phyloP scores from a whole-genome alignment of 257 asterid genomes.

The Leonotis leonurus region DNA sequence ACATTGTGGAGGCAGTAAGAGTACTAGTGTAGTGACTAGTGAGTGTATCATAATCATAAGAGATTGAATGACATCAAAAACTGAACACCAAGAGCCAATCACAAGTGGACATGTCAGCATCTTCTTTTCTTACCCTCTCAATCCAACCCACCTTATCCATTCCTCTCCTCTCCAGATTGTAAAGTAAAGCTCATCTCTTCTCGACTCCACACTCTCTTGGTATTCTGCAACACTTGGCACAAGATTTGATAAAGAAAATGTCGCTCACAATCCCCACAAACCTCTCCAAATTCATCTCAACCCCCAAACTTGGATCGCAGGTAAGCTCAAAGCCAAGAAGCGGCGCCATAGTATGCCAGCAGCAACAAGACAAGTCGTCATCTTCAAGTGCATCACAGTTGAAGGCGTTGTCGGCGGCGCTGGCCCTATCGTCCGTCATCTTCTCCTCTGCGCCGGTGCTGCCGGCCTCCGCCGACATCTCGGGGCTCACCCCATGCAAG shows the following conservation, averaged over 20 bases:
- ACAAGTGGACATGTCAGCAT: constrained; percentile 41
- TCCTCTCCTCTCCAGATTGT: constrained; percentile 5
- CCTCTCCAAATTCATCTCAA: constrained; percentile 61
- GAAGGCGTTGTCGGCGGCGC: constrained; percentile 83
- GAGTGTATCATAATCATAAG: too few species aligned
- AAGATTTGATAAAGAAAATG: too few species aligned
- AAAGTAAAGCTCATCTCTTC: constrained; percentile 32
- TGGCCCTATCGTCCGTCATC: constrained; percentile 78
- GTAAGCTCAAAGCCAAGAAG: constrained; percentile 38
- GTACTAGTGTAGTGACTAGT: too few species aligned
- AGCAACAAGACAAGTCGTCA: constrained; percentile 17
- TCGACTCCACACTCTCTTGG: too few species aligned
- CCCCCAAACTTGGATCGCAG: constrained; percentile 41
- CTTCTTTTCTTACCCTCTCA: constrained; percentile 21
- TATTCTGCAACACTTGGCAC: not conserved
- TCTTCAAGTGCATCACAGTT: constrained; percentile 38
- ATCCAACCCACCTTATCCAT: constrained; percentile 38
- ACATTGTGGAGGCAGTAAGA: too few species aligned
- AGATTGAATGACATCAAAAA: too few species aligned
- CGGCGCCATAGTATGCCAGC: constrained; percentile 46
- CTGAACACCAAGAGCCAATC: constrained; percentile 30
- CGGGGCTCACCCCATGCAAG: constrained; percentile 94
- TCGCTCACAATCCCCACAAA: constrained; percentile 83
- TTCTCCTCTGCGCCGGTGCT: constrained; percentile 68
- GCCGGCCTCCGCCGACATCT: constrained; percentile 84